These are phyloP conservation scores for Termitomyces sp. DNA, from an alignment of 768 basidiomycete genomes.

Conservation along the genomic window DNA sequence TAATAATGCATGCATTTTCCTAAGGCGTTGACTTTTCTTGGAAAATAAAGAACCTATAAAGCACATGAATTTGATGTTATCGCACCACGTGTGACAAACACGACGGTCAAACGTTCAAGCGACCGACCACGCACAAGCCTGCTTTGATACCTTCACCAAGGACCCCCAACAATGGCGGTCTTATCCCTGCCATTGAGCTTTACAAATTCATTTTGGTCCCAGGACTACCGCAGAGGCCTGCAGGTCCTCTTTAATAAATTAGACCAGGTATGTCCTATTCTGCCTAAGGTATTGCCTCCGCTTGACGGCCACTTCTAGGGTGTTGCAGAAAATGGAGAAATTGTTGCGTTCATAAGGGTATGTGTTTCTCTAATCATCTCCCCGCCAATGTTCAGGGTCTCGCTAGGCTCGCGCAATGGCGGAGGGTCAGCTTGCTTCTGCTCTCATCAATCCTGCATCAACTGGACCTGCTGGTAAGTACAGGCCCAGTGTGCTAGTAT, in stretches of 20 bases:
- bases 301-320: constrained; percentile 42
- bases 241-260: constrained; percentile 73
- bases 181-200: constrained; percentile 86
- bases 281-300: neutral
- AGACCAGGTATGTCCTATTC: constrained; percentile 50
- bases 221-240: constrained; percentile 81
- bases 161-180: constrained; percentile 59
- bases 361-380: constrained; percentile 16
- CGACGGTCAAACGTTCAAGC: neutral
- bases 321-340: constrained; percentile 75
- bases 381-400: neutral
- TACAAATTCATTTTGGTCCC: constrained; percentile 92
- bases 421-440: constrained; percentile 58
- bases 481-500: neutral
- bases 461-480: constrained; percentile 44
- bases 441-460: constrained; percentile 46
- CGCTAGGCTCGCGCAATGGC: constrained; percentile 67
- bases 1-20: neutral
- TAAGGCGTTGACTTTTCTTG: neutral
- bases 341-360: constrained; percentile 79
- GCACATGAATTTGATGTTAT: neutral
- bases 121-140: neutral
- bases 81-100: constrained; percentile 8
- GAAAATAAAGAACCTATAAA: neutral
- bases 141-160: constrained; percentile 1